Percentiles rank a stretch among this genome's conserved stretches.
Evolutionary conservation across 1,139 yeast species (phyloP).

Genomic region (Nakaseomyces nivariensis): DNA sequence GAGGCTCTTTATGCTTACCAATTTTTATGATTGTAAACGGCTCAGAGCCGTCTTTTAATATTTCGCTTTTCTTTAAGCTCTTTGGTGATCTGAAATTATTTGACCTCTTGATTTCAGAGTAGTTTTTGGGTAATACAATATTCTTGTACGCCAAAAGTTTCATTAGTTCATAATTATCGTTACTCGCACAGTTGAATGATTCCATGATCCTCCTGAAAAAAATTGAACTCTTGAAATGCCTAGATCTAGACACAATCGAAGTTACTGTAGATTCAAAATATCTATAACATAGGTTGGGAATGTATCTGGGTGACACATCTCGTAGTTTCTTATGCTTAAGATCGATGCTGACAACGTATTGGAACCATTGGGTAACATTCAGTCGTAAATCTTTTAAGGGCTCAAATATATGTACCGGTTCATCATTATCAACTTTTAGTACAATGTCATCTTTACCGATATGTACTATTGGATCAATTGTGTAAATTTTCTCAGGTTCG

Average conservation of each 20-base stretch:
- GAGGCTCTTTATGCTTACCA: slow-evolving; percentile 2
- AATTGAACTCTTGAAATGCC: slow-evolving; percentile 9
- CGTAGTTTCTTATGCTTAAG: slow-evolving; percentile 5
- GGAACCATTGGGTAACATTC: slow-evolving; percentile 12
- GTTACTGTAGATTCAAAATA: slow-evolving; percentile 10
- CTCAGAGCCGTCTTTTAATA: slow-evolving; percentile 5
- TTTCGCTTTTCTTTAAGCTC: slow-evolving; percentile 11
- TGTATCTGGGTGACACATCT: slow-evolving; percentile 21
- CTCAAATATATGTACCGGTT: slow-evolving; percentile 9
- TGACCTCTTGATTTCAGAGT: slow-evolving; percentile 11
- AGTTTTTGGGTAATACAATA: slow-evolving; percentile 9
- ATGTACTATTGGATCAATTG: slow-evolving; percentile 21
- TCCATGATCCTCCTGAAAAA: slow-evolving; percentile 6
- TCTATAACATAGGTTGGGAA: slow-evolving; percentile 14
- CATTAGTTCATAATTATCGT: slow-evolving; percentile 6
- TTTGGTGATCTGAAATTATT: slow-evolving; percentile 12
- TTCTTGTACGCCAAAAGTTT: slow-evolving; percentile 10
- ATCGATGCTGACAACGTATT: slow-evolving; percentile 14
- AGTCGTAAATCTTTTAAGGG: slow-evolving; percentile 6
- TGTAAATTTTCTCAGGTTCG: slow-evolving; percentile 8
- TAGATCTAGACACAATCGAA: slow-evolving; percentile 6
- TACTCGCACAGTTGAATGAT: not conserved
- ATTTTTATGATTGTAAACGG: slow-evolving; percentile 1
- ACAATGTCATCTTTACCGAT: slow-evolving; percentile 13
- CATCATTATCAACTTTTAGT: slow-evolving; percentile 8